Base-by-base conservation (phyloP, 176 grass and related monocot genomes). In the Coix lacrymajobi region DNA sequence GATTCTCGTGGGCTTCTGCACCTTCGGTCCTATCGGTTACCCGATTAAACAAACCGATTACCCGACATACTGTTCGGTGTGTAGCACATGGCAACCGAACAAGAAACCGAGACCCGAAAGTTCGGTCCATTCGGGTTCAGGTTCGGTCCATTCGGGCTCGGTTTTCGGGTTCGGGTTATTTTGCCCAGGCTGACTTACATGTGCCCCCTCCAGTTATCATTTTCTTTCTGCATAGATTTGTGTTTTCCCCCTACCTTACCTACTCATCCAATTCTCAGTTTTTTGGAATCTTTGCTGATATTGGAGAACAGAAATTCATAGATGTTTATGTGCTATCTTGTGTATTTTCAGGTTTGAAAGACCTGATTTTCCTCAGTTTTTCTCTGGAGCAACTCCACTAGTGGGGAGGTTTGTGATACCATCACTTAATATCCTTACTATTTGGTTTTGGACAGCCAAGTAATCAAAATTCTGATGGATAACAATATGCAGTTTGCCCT, bases 331-430 rank as follows among this genome's bases (percentile, higher is more conserved):
- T 5, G 34, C 48, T 46, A 46, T 71, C 13, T 61, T 85, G 2
- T 81, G 32, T 80, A 12, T 88, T 87, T 73, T 83, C 87, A 98
- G 96, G 79, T 95, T 98, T 77, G 87, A 90, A 80, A 93, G 91
- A 67, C 80, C 85, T 30, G 96, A 98, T 81, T 92, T 98, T 73
- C 87, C 96, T 31, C 75, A 77, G 46, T 84, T 95, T 66, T 98
- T 98, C 87, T 90, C 96, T 65, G 96, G 96, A 83, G 90, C 91
- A 73, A 83, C 57, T 81, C 93, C 91, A 58, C 82, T 98, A 69
- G 87, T 87, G 32, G 91, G 96, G 84, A 88, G 92, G 96, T 98
- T 81, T 14, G 92, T 85, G 69, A 64, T 65, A 79, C 34, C 60
- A 70, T 17, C 49, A 11, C 26, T 63, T 64, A 49, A 32, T 73